Conservation (phyloP, 371 early-diverging fungal species). For the Capillidium rhysosporum region DNA sequence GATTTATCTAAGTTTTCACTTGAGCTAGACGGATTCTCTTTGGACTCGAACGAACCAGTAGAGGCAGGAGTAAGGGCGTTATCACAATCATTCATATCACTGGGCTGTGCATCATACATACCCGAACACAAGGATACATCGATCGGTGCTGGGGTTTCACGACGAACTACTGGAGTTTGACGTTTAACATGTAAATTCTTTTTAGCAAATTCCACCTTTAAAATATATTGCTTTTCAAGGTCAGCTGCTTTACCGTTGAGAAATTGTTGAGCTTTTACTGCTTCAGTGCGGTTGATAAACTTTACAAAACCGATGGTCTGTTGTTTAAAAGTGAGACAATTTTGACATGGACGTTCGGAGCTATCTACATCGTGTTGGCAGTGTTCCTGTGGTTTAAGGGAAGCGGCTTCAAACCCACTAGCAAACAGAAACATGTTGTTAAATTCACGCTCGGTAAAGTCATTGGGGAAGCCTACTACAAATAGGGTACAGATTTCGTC, state of each 20-base stretch:
- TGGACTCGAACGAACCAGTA: too few relatives aligned
- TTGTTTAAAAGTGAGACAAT: background rate
- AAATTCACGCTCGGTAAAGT: slow-evolving; percentile 92
- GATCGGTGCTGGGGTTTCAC: background rate
- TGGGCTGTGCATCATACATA: background rate
- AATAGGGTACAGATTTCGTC: slow-evolving; percentile 83
- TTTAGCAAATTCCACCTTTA: slow-evolving; percentile 93
- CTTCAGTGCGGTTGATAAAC: slow-evolving; percentile 67
- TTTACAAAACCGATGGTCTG: slow-evolving; percentile 64
- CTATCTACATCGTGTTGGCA: slow-evolving; percentile 17
- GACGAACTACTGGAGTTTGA: background rate
- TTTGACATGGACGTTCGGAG: background rate
- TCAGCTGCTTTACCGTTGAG: slow-evolving; percentile 75
- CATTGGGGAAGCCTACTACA: slow-evolving; percentile 94
- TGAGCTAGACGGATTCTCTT: background rate
- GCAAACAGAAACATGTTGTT: slow-evolving; percentile 93
- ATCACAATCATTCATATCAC: too few relatives aligned
- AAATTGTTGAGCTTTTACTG: slow-evolving; percentile 67
- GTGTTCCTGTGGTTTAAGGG: slow-evolving; percentile 55
- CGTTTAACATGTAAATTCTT: slow-evolving; percentile 72
- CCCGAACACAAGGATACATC: background rate
- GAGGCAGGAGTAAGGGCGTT: too few relatives aligned
- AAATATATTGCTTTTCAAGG: slow-evolving; percentile 53
- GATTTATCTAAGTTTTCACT: background rate
- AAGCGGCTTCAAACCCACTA: slow-evolving; percentile 86